Conservation (phyloP, 345 rosid species). For the Brassica nigra region DNA sequence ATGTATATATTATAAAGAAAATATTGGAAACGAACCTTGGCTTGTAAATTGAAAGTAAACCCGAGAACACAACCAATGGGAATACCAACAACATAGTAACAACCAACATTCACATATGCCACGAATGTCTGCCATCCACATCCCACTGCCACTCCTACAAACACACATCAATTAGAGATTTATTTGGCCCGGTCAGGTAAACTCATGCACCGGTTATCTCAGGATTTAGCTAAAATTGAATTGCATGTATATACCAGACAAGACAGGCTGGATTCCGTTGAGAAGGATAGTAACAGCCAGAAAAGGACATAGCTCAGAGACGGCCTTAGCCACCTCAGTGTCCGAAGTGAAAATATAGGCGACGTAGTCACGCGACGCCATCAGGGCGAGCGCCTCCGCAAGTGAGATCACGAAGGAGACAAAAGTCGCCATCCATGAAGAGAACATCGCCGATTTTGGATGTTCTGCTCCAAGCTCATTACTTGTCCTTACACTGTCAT, state of each 20-base stretch:
- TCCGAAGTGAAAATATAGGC: constrained; percentile 63
- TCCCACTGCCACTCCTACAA: constrained; percentile 72
- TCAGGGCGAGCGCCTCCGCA: constrained; percentile 26
- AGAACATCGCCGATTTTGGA: constrained; percentile 60
- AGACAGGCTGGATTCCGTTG: constrained; percentile 66
- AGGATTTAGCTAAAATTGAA: not conserved
- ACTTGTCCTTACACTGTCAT: constrained; percentile 62
- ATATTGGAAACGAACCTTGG: constrained; percentile 44
- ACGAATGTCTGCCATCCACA: constrained; percentile 78
- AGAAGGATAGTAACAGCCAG: constrained; percentile 59
- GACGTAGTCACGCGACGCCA: constrained; percentile 44
- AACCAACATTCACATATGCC: constrained; percentile 62
- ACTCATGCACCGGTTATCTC: not conserved
- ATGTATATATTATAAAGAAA: not conserved
- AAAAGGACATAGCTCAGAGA: constrained; percentile 63
- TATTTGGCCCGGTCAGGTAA: not conserved
- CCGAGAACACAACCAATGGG: constrained; percentile 63
- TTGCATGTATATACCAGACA: constrained; percentile 48
- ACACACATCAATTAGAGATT: not conserved
- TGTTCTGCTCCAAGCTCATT: constrained; percentile 77
- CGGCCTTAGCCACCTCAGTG: constrained; percentile 57
- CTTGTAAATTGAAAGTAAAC: constrained; percentile 49
- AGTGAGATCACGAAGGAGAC: constrained; percentile 48
- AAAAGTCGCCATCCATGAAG: constrained; percentile 48
- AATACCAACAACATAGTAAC: constrained; percentile 60